A percentile compares a stretch with the other conserved stretches of the same genome.
Conservation (phyloP, 2,329 filamentous ascomycete genomes). For the Xylaria sp. region DNA sequence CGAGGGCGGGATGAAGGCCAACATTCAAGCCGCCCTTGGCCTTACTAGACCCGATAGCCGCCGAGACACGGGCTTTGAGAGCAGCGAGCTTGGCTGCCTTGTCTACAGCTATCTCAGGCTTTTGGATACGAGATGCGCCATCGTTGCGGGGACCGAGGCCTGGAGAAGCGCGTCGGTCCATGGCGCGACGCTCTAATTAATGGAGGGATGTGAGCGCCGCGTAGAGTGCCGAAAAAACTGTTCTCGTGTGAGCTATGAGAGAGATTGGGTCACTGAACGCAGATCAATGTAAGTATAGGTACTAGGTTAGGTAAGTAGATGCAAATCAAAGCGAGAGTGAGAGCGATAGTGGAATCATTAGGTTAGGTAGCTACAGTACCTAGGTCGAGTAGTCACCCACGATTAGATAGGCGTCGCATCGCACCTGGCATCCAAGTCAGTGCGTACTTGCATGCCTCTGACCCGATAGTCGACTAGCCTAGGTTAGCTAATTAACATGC, state of each 20-base stretch:
- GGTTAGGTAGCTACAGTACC: too few species aligned
- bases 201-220: not conserved
- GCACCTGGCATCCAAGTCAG: not conserved
- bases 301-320: not conserved
- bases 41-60: constrained; percentile 68
- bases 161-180: constrained; percentile 64
- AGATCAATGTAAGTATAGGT: not conserved
- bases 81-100: constrained; percentile 76
- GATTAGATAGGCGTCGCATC: not conserved
- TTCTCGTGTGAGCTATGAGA: not conserved
- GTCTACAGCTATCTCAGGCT: constrained; percentile 68
- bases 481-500: too few species aligned
- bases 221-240: not conserved
- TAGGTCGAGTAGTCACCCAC: not conserved
- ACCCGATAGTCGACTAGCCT: not conserved
- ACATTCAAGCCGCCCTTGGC: constrained; percentile 67
- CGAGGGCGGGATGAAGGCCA: constrained; percentile 74
- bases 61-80: constrained; percentile 81
- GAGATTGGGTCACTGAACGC: not conserved
- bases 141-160: constrained; percentile 68
- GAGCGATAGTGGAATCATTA: not conserved
- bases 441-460: not conserved
- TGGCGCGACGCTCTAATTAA: constrained; percentile 42
- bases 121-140: constrained; percentile 63
- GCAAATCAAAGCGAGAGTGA: not conserved